Base-by-base conservation (phyloP, 192 early-diverging fungal genomes). In the Physocladia obscura region DNA sequence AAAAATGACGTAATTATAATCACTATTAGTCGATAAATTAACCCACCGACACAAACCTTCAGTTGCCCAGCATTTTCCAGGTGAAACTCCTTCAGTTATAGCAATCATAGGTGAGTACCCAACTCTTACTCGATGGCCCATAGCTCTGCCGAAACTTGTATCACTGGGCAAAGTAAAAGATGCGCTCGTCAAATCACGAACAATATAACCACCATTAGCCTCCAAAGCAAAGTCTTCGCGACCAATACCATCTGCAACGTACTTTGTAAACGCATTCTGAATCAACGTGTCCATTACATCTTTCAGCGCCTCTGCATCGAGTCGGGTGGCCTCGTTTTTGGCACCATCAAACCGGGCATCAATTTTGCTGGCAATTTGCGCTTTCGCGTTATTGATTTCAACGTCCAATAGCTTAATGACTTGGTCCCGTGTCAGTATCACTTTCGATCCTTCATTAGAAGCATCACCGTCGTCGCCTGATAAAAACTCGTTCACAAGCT, bases 41-140 rank as follows among this genome's bases (percentile, higher is more conserved):
- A 2, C 26, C 26, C 26, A 32, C n/a, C 62, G 30, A 49, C 29
- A n/a, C 37, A 22, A 2, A 77, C 77, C 77, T 55, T 63, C 37
- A 68, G 75, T 74, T 4, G 73, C 62, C 77, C 77, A 78, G 38
- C 77, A 78, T 11, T 72, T 58, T 21, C 62, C 64, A 0, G 72
- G 69, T 3, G 6, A 5, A 17, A 29, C 37, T 3, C 65, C 71
- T n/a, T 74, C 54, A 30, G n/a, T 55, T 17, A 72, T 39, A 17
- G 60, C 60, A 19, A 54, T 31, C 17, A 62, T 40, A 8, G 70
- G 70, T 11, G 49, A 58, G 19, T 27, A 62, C 8, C 70, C 70
- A 17, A 22, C 17, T 21, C 29, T 44, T 24, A 37, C 6, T 15
- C 19, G n/a, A 17, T 38, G 27, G 13, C 60, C 60, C 55, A 63